Conservation (phyloP, 768 basidiomycete genomes). For the Boletus edulis region DNA sequence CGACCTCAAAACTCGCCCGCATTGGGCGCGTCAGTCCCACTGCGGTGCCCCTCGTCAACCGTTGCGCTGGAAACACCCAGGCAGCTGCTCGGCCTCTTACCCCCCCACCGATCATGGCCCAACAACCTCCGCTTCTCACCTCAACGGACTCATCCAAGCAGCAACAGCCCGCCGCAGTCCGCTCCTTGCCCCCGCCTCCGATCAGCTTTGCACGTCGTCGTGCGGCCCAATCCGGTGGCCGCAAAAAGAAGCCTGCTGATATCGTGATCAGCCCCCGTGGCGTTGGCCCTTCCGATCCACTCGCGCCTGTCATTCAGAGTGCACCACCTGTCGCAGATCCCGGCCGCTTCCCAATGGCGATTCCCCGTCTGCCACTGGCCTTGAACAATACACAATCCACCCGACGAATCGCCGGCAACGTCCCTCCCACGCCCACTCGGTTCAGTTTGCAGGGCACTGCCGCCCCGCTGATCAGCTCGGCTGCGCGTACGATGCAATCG, state of each 20-base stretch:
- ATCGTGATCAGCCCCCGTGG: slow-evolving; percentile 75
- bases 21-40: slow-evolving; percentile 41
- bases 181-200: slow-evolving; percentile 63
- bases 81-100: slow-evolving; percentile 25
- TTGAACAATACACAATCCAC: slow-evolving; percentile 44
- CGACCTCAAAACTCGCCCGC: slow-evolving; percentile 28
- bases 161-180: slow-evolving; percentile 16
- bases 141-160: slow-evolving; percentile 18
- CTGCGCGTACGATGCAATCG: slow-evolving; percentile 38
- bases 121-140: slow-evolving; percentile 17
- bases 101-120: slow-evolving; percentile 23
- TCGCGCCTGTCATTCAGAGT: slow-evolving; percentile 71
- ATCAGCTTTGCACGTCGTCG: slow-evolving; percentile 78
- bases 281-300: slow-evolving; percentile 46
- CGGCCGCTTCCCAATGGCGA: slow-evolving; percentile 56
- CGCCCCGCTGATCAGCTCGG: slow-evolving; percentile 21
- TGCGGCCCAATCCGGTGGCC: slow-evolving; percentile 57
- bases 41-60: slow-evolving; percentile 17
- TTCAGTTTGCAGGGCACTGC: slow-evolving; percentile 43
- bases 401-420: slow-evolving; percentile 52
- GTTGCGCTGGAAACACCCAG: slow-evolving; percentile 29
- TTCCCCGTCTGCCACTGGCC: slow-evolving; percentile 61
- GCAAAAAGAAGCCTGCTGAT: slow-evolving; percentile 74
- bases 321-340: slow-evolving; percentile 60
- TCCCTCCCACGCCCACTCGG: slow-evolving; percentile 72